A percentile compares a stretch with the other conserved stretches of the same genome.
phyloP scores from a whole-genome alignment of 2,329 filamentous ascomycete genomes.

The Fusarium albosuccineum region DNA sequence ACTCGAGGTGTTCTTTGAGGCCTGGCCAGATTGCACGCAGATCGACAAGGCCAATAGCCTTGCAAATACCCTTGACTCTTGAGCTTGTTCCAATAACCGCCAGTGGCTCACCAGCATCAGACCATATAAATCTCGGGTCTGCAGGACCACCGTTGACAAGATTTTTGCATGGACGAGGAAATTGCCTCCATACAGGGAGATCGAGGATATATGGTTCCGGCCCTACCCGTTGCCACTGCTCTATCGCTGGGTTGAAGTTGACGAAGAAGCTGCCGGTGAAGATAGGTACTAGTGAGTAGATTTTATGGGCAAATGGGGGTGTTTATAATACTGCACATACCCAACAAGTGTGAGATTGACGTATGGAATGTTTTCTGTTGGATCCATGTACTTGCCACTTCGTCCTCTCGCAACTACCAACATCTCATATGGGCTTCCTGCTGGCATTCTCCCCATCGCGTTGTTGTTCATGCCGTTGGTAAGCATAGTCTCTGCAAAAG shows the following conservation, averaged over 20 bases:
- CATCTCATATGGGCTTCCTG: constrained; percentile 24
- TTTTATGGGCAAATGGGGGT: too few species aligned
- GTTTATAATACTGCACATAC: not conserved
- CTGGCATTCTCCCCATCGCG: constrained; percentile 25
- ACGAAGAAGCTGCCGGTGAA: constrained; percentile 11
- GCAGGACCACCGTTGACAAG: constrained; percentile 23
- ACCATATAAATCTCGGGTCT: constrained; percentile 27
- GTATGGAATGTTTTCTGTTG: constrained; percentile 10
- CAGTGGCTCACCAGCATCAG: constrained; percentile 28
- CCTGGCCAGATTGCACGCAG: constrained; percentile 25
- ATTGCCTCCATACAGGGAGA: constrained; percentile 26
- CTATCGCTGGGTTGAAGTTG: constrained; percentile 15
- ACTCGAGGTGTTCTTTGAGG: constrained; percentile 17
- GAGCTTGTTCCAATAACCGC: constrained; percentile 26
- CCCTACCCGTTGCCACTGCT: constrained; percentile 14
- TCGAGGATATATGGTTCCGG: constrained; percentile 26
- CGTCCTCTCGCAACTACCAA: constrained; percentile 17
- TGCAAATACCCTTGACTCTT: constrained; percentile 14
- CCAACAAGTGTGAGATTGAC: constrained; percentile 24
- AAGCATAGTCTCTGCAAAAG: constrained; percentile 10
- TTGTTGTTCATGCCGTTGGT: constrained; percentile 27
- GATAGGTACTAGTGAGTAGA: too few species aligned
- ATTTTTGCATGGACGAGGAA: constrained; percentile 22
- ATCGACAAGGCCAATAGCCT: constrained; percentile 20
- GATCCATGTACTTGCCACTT: constrained; percentile 14